Conservation (phyloP, 495 filamentous ascomycete species). For the Penicillium daleae region DNA sequence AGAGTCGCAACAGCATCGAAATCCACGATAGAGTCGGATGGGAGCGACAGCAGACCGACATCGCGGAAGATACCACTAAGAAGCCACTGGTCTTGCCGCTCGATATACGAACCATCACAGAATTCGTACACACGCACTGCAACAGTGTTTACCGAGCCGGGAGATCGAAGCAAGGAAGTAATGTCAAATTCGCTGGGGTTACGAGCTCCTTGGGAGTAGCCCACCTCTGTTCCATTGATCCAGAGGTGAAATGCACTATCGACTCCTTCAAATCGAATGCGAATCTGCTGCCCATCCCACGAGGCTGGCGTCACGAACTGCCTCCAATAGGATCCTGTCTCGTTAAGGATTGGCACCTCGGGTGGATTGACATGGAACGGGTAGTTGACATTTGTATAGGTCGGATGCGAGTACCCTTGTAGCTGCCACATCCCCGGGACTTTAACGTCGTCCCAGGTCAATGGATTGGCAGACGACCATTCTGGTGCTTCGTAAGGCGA, state of each 20-base stretch:
- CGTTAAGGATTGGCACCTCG: conserved; percentile 53
- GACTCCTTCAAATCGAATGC: conserved; percentile 67
- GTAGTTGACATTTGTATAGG: conserved; percentile 64
- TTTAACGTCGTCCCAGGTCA: conserved; percentile 51
- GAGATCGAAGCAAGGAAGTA: conserved; percentile 42
- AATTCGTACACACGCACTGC: conserved; percentile 63
- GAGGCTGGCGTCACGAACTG: conserved; percentile 48
- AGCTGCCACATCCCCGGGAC: conserved; percentile 73
- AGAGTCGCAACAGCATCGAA: conserved; percentile 33
- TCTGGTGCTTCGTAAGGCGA: conserved; percentile 54
- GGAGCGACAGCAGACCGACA: conserved; percentile 63
- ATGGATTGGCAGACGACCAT: conserved; percentile 33
- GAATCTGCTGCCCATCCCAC: conserved; percentile 43
- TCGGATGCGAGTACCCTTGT: conserved; percentile 61
- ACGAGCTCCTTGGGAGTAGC: conserved; percentile 67
- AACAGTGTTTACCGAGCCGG: conserved; percentile 50
- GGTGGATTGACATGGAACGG: conserved; percentile 64
- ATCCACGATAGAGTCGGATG: conserved; percentile 21
- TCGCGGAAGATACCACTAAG: conserved; percentile 69
- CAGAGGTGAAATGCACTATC: conserved; percentile 69
- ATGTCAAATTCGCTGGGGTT: conserved; percentile 69
- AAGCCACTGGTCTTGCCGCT: conserved; percentile 64
- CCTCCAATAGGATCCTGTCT: conserved; percentile 59
- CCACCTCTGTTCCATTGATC: conserved; percentile 61
- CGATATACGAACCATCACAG: conserved; percentile 65